Conservation (phyloP, 2,329 filamentous ascomycete genomes). For the Colletotrichum chrysophilum region DNA sequence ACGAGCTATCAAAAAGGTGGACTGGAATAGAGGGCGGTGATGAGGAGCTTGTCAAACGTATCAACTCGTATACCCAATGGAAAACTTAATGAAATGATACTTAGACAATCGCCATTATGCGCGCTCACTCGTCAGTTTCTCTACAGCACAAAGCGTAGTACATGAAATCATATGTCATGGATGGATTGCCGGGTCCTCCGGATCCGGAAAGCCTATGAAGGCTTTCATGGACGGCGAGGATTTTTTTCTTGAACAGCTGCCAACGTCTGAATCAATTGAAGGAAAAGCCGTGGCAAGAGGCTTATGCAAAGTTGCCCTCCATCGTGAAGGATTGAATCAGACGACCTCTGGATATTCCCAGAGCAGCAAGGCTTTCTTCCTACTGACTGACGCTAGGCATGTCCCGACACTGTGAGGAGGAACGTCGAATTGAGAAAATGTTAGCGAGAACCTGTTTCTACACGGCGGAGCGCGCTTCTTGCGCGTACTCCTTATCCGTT, state of each 20-base stretch:
- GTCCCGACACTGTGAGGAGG: not conserved
- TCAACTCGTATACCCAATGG: not conserved
- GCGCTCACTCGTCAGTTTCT: not conserved
- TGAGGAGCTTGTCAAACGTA: not conserved
- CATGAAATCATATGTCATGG: not conserved
- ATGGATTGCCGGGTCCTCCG: not conserved
- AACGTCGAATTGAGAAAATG: not conserved
- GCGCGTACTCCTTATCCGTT: not conserved
- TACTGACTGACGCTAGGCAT: not conserved
- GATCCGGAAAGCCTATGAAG: not conserved
- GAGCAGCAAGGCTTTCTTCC: not conserved
- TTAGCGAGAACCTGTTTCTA: not conserved
- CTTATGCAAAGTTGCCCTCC: not conserved
- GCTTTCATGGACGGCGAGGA: not conserved
- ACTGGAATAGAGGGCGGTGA: not conserved
- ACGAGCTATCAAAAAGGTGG: not conserved
- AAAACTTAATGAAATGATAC: not conserved
- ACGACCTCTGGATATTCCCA: not conserved
- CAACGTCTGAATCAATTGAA: not conserved
- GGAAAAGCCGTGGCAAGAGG: not conserved
- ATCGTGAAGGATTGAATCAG: not conserved
- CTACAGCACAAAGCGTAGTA: not conserved
- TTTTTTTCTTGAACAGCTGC: not conserved
- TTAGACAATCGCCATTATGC: too few species aligned
- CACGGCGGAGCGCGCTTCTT: not conserved